Evolutionary conservation across 2,329 filamentous ascomycete species (phyloP).

Genomic region (Penicillium corylophilum): DNA sequence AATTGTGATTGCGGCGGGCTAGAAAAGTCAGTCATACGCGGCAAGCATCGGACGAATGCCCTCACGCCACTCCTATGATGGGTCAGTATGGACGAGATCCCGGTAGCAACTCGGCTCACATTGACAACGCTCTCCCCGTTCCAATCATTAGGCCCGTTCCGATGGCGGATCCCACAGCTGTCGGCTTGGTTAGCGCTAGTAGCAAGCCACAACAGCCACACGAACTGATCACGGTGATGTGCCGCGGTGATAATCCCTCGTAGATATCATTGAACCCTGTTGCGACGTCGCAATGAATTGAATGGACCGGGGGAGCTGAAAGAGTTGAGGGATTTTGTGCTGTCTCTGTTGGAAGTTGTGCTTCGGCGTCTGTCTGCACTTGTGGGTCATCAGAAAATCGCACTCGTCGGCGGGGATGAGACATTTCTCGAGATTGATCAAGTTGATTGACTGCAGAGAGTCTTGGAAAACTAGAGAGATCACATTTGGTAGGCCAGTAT

Average conservation of each 20-base stretch:
- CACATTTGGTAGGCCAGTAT: neutral
- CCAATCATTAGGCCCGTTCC: conserved; percentile 34
- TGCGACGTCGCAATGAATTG: conserved; percentile 2
- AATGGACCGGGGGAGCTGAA: neutral
- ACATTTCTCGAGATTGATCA: neutral
- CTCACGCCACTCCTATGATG: conserved; percentile 30
- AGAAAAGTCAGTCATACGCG: neutral
- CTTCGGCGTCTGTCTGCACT: neutral
- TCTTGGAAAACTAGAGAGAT: neutral
- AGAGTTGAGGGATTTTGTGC: neutral
- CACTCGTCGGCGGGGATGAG: conserved; percentile 4
- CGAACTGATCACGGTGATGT: conserved; percentile 28
- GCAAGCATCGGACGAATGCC: neutral
- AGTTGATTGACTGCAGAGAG: neutral
- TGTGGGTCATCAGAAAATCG: conserved; percentile 8
- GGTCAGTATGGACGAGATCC: conserved; percentile 2
- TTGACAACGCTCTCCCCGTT: conserved; percentile 27
- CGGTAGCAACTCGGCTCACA: conserved; percentile 20
- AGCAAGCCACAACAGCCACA: neutral
- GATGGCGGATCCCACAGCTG: conserved; percentile 33
- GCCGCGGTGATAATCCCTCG: conserved; percentile 16
- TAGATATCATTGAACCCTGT: conserved; percentile 23
- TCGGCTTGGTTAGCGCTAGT: conserved; percentile 3
- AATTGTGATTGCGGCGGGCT: conserved; percentile 38
- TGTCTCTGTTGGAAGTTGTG: neutral